phyloP scores from a whole-genome alignment of 148 eudicot species.

The Fagopyrum tataricum region DNA sequence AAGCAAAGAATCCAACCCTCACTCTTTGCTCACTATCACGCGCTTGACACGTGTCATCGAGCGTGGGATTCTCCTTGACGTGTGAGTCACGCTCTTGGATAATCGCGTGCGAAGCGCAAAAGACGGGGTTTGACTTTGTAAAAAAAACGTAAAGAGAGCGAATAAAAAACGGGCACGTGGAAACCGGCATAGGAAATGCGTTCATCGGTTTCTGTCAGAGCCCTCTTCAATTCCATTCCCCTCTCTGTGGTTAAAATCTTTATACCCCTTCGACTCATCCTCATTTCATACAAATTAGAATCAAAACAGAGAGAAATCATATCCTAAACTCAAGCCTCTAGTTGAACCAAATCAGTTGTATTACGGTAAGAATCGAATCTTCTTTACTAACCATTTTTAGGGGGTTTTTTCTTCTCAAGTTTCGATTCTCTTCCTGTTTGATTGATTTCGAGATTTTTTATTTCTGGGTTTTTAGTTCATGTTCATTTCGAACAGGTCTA shows the following conservation, averaged over 20 bases:
- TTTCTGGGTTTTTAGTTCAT: neutral
- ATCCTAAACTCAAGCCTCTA: neutral
- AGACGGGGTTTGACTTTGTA: constrained; percentile 9
- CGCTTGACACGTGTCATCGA: neutral
- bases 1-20: neutral
- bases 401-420: neutral
- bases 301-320: neutral
- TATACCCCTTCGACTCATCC: neutral
- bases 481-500: neutral
- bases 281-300: neutral
- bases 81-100: neutral
- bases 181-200: constrained; percentile 1
- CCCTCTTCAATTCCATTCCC: neutral
- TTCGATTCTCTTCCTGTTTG: neutral
- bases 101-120: neutral
- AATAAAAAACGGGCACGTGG: constrained; percentile 1
- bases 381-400: neutral
- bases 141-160: neutral
- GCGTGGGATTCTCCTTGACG: neutral
- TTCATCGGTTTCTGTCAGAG: constrained; percentile 13
- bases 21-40: neutral
- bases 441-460: neutral
- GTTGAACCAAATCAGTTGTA: neutral
- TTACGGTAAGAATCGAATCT: neutral
- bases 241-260: neutral